Base-by-base conservation (phyloP, 192 early-diverging fungal genomes). In the Mortierella antarctica region DNA sequence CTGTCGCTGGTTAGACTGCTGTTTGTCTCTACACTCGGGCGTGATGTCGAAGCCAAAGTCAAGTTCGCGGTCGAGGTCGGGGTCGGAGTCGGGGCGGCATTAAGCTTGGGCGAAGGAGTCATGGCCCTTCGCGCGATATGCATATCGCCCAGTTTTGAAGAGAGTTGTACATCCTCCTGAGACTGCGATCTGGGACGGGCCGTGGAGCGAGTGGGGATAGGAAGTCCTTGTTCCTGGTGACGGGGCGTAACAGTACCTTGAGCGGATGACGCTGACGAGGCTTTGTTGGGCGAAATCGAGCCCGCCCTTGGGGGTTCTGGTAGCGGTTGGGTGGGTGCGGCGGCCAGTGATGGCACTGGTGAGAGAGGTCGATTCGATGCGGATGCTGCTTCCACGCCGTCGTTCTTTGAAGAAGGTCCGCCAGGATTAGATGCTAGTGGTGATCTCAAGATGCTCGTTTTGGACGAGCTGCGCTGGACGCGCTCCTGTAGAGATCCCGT, bases 401-500 rank as follows among this genome's bases (percentile, higher is more conserved):
- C 57, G 1, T 52, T 20, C 11, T 57, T 52, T 11, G n/a, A 4
- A 0, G 21, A 7, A 5, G 41, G 11, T n/a, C 62, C 54, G 41
- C 5, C 2, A 42, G 54, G 15, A 31, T 18, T 49, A 13, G 62
- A 45, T 14, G 62, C 44, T 18, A 56, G 31, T 7, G 56, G 11
- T 5, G 67, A 54, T 48, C 52, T 49, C 52, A 70, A 39, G 21
- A 65, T 46, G 39, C 56, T 65, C n/a, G 68, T 48, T 18, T 62
- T 65, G 0, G 75, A 70, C 8, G 67, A 52, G n/a, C 45, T 65
- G 10, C 75, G 67, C 51, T 78, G 75, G 15, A 78, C 62, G n/a
- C 68, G 62, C 53, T 70, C 75, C 57, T 78, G 75, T 2, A 78
- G 49, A 7, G 74, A 76, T 53, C 67, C 67, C 15, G 67, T 63